phyloP scores from a whole-genome alignment of 768 basidiomycete genomes.

The Phanerochaete carnosa region DNA sequence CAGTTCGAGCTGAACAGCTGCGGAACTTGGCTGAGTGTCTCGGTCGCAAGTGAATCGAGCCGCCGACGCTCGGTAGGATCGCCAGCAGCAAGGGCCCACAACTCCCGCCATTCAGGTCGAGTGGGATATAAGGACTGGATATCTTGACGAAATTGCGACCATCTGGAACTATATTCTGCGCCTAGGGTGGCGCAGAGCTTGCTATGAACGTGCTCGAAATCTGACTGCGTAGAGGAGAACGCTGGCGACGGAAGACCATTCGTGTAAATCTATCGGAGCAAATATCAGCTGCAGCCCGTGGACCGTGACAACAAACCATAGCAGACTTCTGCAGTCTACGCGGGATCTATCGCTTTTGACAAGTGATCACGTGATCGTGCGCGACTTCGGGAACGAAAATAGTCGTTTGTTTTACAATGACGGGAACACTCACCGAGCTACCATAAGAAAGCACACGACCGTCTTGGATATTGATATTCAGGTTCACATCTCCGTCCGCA shows the following conservation, averaged over 20 bases:
- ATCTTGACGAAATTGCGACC: conserved; percentile 15
- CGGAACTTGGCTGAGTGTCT: conserved; percentile 32
- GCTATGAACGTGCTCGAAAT: conserved; percentile 37
- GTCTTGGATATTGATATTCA: conserved; percentile 71
- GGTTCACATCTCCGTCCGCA: conserved; percentile 85
- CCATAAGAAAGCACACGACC: conserved; percentile 84
- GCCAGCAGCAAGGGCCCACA: background rate
- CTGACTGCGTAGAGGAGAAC: conserved; percentile 11
- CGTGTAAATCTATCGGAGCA: background rate
- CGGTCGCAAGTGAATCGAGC: conserved; percentile 11
- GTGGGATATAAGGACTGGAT: conserved; percentile 28
- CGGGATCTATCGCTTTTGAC: too few species aligned
- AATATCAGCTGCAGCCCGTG: background rate
- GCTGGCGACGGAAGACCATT: background rate
- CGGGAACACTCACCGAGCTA: conserved; percentile 60
- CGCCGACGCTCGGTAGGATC: background rate
- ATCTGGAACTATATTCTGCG: conserved; percentile 32
- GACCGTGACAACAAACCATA: background rate
- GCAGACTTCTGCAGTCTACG: too few species aligned
- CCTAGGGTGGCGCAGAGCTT: conserved; percentile 49
- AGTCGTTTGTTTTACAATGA: too few species aligned
- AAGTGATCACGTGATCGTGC: conserved; percentile 54
- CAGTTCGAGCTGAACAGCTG: conserved; percentile 60
- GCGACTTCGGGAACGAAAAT: background rate
- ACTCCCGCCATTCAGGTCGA: conserved; percentile 24